These are phyloP conservation scores for Mycena vulgaris DNA, from an alignment of 768 basidiomycete genomes.

Conservation along the genomic window DNA sequence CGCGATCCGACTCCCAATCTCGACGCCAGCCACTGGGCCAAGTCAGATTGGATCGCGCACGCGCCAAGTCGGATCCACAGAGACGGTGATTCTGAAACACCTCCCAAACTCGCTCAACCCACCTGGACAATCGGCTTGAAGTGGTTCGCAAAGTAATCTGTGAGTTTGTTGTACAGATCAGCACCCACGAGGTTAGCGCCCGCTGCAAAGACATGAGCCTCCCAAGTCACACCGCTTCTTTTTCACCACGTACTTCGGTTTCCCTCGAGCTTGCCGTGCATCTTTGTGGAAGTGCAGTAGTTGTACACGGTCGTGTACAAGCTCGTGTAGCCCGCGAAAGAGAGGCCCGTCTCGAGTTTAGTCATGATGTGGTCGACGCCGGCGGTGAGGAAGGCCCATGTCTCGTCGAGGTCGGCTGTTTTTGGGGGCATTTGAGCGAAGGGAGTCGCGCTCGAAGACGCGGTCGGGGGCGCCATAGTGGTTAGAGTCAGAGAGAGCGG, in stretches of 20 bases:
- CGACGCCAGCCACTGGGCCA: background rate
- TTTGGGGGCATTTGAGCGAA: conserved; percentile 41
- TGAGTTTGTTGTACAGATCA: conserved; percentile 96
- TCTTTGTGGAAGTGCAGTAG: conserved; percentile 84
- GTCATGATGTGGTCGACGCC: conserved; percentile 95
- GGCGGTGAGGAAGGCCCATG: conserved; percentile 38
- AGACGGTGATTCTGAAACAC: background rate
- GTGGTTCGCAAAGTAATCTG: conserved; percentile 90
- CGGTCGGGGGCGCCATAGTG: conserved; percentile 21
- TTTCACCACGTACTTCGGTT: conserved; percentile 71
- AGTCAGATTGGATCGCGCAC: background rate
- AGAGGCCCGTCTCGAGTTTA: conserved; percentile 88
- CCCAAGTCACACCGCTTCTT: conserved; percentile 35
- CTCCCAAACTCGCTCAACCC: conserved; percentile 5
- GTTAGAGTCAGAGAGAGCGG: conserved; percentile 4
- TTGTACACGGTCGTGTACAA: conserved; percentile 96
- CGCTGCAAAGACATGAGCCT: conserved; percentile 58
- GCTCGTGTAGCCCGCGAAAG: conserved; percentile 84
- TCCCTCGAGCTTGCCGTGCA: conserved; percentile 62
- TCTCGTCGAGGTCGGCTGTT: conserved; percentile 41
- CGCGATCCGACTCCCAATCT: background rate
- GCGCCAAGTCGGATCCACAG: background rate
- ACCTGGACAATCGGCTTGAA: conserved; percentile 72
- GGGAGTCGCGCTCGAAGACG: conserved; percentile 33
- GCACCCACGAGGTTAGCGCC: conserved; percentile 98